Evolutionary conservation across 352 stramenopile genomes (phyloP), one percentile per base, ranked within the genome.

Genomic region (Phytophthora colocasiae): DNA sequence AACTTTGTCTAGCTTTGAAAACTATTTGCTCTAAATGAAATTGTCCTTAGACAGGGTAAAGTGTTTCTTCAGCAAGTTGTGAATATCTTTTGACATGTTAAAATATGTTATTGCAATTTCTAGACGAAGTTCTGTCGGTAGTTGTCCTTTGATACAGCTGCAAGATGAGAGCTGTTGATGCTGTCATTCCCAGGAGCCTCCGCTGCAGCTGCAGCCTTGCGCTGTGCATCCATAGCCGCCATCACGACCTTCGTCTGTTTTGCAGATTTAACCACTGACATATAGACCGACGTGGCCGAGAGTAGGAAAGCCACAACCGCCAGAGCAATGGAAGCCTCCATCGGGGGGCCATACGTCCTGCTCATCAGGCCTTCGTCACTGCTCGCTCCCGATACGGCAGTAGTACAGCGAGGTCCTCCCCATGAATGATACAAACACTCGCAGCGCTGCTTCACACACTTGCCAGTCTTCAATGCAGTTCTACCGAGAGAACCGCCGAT

Each of bases 381-480:
- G 4, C 48, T 69, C 11, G 58, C 65, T 1, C 69, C 67, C 6
- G 58, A 56, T 22, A 71, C 50, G 0, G 73, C 67, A 11, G 77
- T 89, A 3, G 79, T 90, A 39, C 82, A 91, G 2, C 82, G 82
- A 38, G 82, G 82, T n/a, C 82, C 82, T 1, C 67, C 73, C 82
- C 82, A 92, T 3, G 78, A 78, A 9, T 52, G 44, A 34, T 74
- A 77, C n/a, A 58, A 56, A 52, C 83, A 92, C 17, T 83, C 43
- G 24, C 83, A 92, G 1, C 83, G 69, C 6, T 64, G 17, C 0
- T 80, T 77, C 2, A 76, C 60, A 32, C 83, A 92, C 22, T 67
- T 80, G 11, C 80, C 80, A 1, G 69, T 88, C 51, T 63, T 71
- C 8, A 84, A n/a, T 7, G 50, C 38, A 1, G 50, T 69, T 27